Percentiles rank a stretch among this genome's conserved stretches.
Conservation (phyloP, 2,329 filamentous ascomycete genomes). For the Paracoccidioides brasiliensis region DNA sequence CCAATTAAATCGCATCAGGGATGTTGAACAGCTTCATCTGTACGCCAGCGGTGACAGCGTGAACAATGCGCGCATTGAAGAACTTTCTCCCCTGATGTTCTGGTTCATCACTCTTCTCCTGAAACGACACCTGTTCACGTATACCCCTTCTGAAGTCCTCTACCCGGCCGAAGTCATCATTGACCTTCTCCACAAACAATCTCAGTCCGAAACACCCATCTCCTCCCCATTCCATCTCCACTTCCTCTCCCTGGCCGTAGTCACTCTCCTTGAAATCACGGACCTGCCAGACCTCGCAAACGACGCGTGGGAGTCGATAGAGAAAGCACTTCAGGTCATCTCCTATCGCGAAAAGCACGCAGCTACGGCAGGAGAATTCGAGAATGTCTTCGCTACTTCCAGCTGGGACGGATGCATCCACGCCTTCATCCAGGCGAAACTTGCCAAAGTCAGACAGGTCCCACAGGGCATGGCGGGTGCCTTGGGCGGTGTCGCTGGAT, state of each 20-base stretch:
- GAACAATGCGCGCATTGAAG: constrained; percentile 21
- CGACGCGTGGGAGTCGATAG: constrained; percentile 32
- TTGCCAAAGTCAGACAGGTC: constrained; percentile 20
- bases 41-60: constrained; percentile 17
- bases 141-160: constrained; percentile 30
- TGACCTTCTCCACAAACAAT: constrained; percentile 27
- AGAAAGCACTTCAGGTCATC: constrained; percentile 39
- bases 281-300: constrained; percentile 26
- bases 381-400: constrained; percentile 26
- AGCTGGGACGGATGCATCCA: constrained; percentile 31
- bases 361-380: constrained; percentile 22
- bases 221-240: constrained; percentile 31
- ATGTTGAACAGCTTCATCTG: constrained; percentile 23
- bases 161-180: constrained; percentile 28
- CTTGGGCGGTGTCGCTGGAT: constrained; percentile 3
- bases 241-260: constrained; percentile 27
- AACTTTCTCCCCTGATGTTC: constrained; percentile 29
- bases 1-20: constrained; percentile 26
- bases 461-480: constrained; percentile 13
- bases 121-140: constrained; percentile 31
- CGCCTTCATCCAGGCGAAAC: constrained; percentile 27
- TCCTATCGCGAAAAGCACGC: constrained; percentile 30
- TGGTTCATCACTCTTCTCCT: constrained; percentile 31
- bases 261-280: constrained; percentile 31
- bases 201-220: constrained; percentile 15